A percentile compares a stretch with the other conserved stretches of the same genome.
These are phyloP conservation scores for Candida pseudocylindracea DNA, from an alignment of 1,139 yeast species.

Conservation along the genomic window DNA sequence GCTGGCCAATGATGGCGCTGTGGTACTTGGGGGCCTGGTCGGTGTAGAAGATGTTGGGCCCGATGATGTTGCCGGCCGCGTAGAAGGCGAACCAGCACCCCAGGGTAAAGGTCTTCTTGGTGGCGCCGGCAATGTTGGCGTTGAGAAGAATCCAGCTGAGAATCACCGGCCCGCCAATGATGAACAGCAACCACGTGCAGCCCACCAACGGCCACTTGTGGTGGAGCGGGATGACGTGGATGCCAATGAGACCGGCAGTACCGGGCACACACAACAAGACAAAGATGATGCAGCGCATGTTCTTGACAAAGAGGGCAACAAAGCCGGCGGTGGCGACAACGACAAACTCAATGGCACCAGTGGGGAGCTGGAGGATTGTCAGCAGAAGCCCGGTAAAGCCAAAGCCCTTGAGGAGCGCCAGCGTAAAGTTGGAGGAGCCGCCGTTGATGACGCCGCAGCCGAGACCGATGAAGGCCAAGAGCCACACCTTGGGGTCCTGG, in stretches of 20 bases:
- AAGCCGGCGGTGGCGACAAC: slow-evolving; percentile 1
- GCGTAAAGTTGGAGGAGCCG: slow-evolving; percentile 9
- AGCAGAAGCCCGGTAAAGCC: slow-evolving; percentile 9
- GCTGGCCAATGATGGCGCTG: slow-evolving; percentile 10
- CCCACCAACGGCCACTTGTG: slow-evolving; percentile 1
- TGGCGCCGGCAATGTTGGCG: slow-evolving; percentile 9
- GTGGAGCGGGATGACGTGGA: slow-evolving; percentile 1
- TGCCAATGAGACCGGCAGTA: slow-evolving; percentile 2
- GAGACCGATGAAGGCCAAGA: slow-evolving; percentile 8
- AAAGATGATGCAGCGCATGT: slow-evolving; percentile 1
- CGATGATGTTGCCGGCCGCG: slow-evolving; percentile 9
- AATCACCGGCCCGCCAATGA: slow-evolving; percentile 1
- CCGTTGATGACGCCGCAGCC: slow-evolving; percentile 11
- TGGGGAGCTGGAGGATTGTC: slow-evolving; percentile 10
- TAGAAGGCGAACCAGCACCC: slow-evolving; percentile 10
- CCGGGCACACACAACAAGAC: slow-evolving; percentile 2
- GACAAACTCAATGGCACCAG: slow-evolving; percentile 11
- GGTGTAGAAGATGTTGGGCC: slow-evolving; percentile 10
- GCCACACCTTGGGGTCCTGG: slow-evolving; percentile 9
- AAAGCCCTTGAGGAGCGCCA: slow-evolving; percentile 9
- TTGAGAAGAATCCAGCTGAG: slow-evolving; percentile 6
- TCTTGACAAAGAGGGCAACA: slow-evolving; percentile 1
- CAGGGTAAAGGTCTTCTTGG: slow-evolving; percentile 9
- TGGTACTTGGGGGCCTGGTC: slow-evolving; percentile 11
- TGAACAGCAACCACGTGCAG: too few species aligned